Base-by-base conservation (phyloP, 2,329 filamentous ascomycete genomes). In the Dactylonectria macrodidyma region DNA sequence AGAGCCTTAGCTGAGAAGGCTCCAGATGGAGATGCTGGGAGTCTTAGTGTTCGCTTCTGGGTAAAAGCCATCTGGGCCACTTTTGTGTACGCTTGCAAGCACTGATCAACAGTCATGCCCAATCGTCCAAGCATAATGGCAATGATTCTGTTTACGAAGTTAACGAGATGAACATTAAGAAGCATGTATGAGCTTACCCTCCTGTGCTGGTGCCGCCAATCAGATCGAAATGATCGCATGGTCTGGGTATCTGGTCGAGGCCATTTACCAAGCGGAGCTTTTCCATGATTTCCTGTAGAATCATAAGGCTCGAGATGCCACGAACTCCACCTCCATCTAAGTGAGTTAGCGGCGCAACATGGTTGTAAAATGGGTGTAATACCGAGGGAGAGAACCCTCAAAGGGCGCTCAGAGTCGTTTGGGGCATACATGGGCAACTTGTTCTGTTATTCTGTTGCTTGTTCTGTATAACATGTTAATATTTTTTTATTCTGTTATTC, bases 101-200 rank as follows among this genome's bases (percentile, higher is more conserved):
- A 81, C 16, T 83, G 78, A 11, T 79, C 73, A 41, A 83, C 71
- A 26, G 72, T 77, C 79, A 84, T 81, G 52, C 78, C 67, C 3
- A 84, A 73, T 4, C 81, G 77, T n/a, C 81, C 81, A 12, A 84
- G 77, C 78, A 85, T 82, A 30, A 84, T 77, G 5, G 82, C 81
- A 22, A 84, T 82, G 9, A 84, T 65, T 68, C 73, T 50, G 75
- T 33, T 75, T 11, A 44, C 71, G 70, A 8, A 11, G 10, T n/a
- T 26, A 62, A 9, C 26, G 41, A 33, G 22, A 24, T 30, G 14
- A 44, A n/a, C 14, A 44, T 16, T n/a, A 8, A 2, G 5, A 44
- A 8, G 6, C 5, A 14, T 41, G 14, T n/a, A 34, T 50, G 50
- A 38, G 26, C 63, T 22, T 59, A 75, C 74, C 75, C 75, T 47